Evolutionary conservation across 192 early-diverging fungal genomes (phyloP).

Genomic region (Umbelopsis sp.): DNA sequence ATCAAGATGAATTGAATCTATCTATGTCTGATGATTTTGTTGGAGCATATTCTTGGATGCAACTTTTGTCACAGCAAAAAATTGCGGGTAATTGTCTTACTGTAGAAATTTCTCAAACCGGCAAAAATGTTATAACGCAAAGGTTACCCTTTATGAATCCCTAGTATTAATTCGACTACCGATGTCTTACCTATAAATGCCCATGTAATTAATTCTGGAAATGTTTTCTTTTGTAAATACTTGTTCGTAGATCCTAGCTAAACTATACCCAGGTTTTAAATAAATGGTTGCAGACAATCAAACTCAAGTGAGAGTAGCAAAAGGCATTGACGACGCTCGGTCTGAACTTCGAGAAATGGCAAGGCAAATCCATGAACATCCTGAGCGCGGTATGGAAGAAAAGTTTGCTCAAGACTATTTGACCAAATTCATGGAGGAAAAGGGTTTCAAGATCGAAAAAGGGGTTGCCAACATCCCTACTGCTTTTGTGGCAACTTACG

Average conservation of each 20-base stretch:
- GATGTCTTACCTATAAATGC: too few relatives aligned
- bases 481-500: constrained; percentile 64
- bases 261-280: too few relatives aligned
- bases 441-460: constrained; percentile 55
- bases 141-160: too few relatives aligned
- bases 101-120: too few relatives aligned
- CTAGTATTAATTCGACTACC: too few relatives aligned
- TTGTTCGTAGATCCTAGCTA: too few relatives aligned
- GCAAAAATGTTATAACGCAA: too few relatives aligned
- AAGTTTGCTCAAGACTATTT: constrained; percentile 55
- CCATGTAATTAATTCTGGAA: too few relatives aligned
- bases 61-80: too few relatives aligned
- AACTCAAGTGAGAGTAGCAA: background rate
- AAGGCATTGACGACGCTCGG: background rate
- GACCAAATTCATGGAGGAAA: constrained; percentile 54
- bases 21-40: background rate
- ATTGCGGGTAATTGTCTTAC: too few relatives aligned
- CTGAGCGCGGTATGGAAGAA: constrained; percentile 57
- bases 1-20: background rate
- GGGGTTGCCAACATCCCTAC: constrained; percentile 55
- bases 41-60: too few relatives aligned
- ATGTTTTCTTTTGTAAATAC: too few relatives aligned
- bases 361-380: constrained; percentile 52
- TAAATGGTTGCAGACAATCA: background rate
- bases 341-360: constrained; percentile 23